Base-by-base conservation (phyloP, 306 rosid genomes). In the Vicia villosa region DNA sequence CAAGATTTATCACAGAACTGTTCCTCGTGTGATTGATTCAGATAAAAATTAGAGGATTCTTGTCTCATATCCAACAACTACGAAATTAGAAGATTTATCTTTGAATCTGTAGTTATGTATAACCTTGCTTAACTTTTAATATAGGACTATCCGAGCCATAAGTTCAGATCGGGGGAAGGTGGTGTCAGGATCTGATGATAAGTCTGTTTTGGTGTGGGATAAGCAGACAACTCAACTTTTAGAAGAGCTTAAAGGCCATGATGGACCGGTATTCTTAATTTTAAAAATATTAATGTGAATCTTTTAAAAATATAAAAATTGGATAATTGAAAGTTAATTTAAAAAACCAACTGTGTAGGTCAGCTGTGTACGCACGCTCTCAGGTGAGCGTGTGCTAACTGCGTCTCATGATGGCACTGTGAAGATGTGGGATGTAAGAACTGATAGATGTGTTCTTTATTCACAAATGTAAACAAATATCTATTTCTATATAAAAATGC, bases 381-480 rank as follows among this genome's bases (percentile, higher is more conserved):
- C 99, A 11, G 99, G 97, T 56, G 99, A 94, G 75, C 99, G 99
- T 62, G 99, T 90, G 66, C 86, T 94, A 63, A 87, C 97, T 43
- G 90, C 99, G 63, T 92, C 96, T 28, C 95, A 94, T 75, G 99
- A 94, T 81, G 99, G 99, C 64, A 88, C 91, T 70, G 96, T 94
- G 81, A 94, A 94, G 82, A 94, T 94, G 99, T 94, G 97, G 97
- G 99, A 94, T 77, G 97, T 94, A 43, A 87, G 99, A 87, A 94
- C 99, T 54, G 97, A 94, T 82, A 88, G 89, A 52, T 94, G 99
- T 83, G 99, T 90, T 30, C 34, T 30, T 4, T 32, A 6, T 49
- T 49, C 16, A 49, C 17, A 24, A 22, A 60, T 51, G 60, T 74
- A 62, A 70, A 66, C 58, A 63, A 69, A 61, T 22, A 26, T 50